Percentiles rank a stretch among this genome's conserved stretches.
Conservation (phyloP, 2,329 filamentous ascomycete genomes). For the Basipetospora chlamydospora region DNA sequence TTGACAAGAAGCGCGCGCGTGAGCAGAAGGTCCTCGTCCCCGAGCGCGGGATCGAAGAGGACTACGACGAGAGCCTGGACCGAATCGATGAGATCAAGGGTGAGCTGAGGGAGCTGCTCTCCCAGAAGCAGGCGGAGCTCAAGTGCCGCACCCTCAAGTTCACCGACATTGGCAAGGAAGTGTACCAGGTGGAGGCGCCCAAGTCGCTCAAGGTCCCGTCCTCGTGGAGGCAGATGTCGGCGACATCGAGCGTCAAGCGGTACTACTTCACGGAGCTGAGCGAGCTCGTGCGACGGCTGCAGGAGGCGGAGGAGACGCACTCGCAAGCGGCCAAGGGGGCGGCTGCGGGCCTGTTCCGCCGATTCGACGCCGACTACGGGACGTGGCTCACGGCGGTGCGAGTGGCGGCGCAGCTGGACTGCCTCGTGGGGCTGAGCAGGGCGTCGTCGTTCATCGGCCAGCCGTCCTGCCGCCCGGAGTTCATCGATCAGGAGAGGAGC, state of each 20-base stretch:
- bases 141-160: slow-evolving; percentile 61
- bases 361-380: slow-evolving; percentile 77
- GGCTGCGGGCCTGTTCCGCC: slow-evolving; percentile 64
- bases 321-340: slow-evolving; percentile 83
- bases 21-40: slow-evolving; percentile 75
- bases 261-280: slow-evolving; percentile 85
- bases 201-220: slow-evolving; percentile 75
- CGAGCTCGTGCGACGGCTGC: slow-evolving; percentile 68
- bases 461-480: slow-evolving; percentile 77
- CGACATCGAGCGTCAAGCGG: slow-evolving; percentile 76
- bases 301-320: slow-evolving; percentile 90
- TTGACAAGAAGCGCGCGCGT: slow-evolving; percentile 67
- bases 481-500: slow-evolving; percentile 72
- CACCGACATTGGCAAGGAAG: slow-evolving; percentile 84
- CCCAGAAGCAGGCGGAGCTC: slow-evolving; percentile 56
- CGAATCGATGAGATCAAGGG: slow-evolving; percentile 61
- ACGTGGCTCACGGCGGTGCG: slow-evolving; percentile 83
- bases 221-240: slow-evolving; percentile 91
- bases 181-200: slow-evolving; percentile 88
- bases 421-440: slow-evolving; percentile 82
- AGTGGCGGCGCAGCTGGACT: slow-evolving; percentile 85
- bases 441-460: slow-evolving; percentile 72
- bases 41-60: slow-evolving; percentile 72
- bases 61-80: slow-evolving; percentile 76
- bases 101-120: slow-evolving; percentile 57